Percentiles rank a stretch among this genome's conserved stretches.
phyloP scores from a whole-genome alignment of 306 rosid species.

The Prunus padus region DNA sequence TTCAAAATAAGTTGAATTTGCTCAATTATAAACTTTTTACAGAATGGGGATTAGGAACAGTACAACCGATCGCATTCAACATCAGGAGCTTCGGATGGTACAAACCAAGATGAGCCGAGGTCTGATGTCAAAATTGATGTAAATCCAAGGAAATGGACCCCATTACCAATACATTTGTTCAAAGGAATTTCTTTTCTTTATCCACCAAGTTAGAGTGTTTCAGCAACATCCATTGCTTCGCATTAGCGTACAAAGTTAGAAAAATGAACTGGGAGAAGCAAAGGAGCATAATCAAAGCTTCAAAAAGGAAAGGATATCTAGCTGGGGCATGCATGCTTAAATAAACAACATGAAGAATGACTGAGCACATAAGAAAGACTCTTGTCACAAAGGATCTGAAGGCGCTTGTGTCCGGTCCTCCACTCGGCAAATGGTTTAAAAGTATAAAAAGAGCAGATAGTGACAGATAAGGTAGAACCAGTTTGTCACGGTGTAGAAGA shows the following conservation, averaged over 20 bases:
- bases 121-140: neutral
- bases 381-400: slow-evolving; percentile 27
- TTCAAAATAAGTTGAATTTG: neutral
- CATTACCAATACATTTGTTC: slow-evolving; percentile 17
- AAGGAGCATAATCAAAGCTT: slow-evolving; percentile 79
- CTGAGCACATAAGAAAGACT: slow-evolving; percentile 30
- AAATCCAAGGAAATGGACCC: neutral
- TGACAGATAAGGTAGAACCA: slow-evolving; percentile 63
- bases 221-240: slow-evolving; percentile 64
- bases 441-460: slow-evolving; percentile 54
- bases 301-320: slow-evolving; percentile 81
- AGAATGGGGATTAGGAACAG: neutral
- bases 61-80: neutral
- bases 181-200: slow-evolving; percentile 56
- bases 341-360: slow-evolving; percentile 77
- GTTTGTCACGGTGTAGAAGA: slow-evolving; percentile 61
- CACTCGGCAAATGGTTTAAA: slow-evolving; percentile 37
- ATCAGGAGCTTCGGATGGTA: neutral
- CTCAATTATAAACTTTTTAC: too few species aligned
- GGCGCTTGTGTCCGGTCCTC: slow-evolving; percentile 24
- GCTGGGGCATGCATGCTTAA: slow-evolving; percentile 58
- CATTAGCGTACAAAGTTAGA: slow-evolving; percentile 57
- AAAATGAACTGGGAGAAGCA: slow-evolving; percentile 84
- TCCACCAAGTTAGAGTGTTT: slow-evolving; percentile 39
- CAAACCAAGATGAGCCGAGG: neutral